Base-by-base conservation (phyloP, 345 rosid genomes). In the Theobroma cacao region DNA sequence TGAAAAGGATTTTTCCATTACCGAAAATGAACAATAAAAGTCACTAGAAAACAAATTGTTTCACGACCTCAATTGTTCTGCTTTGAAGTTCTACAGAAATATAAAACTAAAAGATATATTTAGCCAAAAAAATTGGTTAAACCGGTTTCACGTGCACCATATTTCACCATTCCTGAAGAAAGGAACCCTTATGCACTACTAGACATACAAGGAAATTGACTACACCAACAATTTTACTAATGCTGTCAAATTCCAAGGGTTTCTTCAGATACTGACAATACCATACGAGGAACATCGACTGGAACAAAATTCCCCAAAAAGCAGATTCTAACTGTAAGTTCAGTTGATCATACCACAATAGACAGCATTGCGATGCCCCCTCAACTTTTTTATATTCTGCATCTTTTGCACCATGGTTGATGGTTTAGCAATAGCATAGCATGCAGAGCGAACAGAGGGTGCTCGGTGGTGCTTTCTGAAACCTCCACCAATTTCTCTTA, bases 401-500 rank as follows among this genome's bases (percentile, higher is more conserved):
- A 96, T 96, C 87, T 90, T 94, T 80, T 91, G 91, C 48, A 94
- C 97, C 95, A 96, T 87, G 66, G 90, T 90, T 69, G 92, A 89
- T 77, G 98, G 99, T 84, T 92, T 96, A 55, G 93, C 99, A 86
- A 91, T 91, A 41, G 98, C 90, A 88, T 94, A 91, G 83, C 99
- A 90, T 60, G 98, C 94, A 66, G 98, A 88, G 78, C 88, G 91
- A 80, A 90, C 79, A 48, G 98, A 91, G 50, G 99, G 98, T 75
- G 99, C 94, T 76, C 99, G 97, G 82, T 94, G 99, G 83, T 94
- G 98, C 80, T 94, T 96, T 69, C 90, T 75, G 87, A 96, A 96
- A 85, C 99, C 99, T 79, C 98, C 99, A 56, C 98, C 98, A 79
- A 94, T 91, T 90, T 96, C 99, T 87, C 99, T 92, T 85, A 96